These are phyloP conservation scores for Pythium grandisporangium DNA, from an alignment of 352 stramenopile species.

Conservation along the genomic window DNA sequence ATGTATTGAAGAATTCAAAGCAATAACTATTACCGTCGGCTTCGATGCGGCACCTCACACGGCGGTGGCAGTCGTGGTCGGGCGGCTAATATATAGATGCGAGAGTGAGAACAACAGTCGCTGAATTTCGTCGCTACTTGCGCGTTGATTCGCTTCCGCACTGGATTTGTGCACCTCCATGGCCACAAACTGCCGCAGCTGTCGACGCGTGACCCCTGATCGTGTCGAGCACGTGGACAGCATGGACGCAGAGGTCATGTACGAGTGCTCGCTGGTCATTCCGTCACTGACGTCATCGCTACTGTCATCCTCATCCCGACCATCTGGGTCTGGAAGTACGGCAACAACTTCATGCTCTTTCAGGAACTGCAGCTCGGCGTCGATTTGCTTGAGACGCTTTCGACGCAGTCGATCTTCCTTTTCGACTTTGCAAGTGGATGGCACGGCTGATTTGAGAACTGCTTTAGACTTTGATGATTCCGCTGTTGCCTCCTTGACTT, in stretches of 20 bases:
- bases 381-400: conserved; percentile 37
- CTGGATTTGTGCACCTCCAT: conserved; percentile 21
- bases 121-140: conserved; percentile 35
- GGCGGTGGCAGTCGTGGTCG: conserved; percentile 1
- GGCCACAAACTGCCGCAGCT: conserved; percentile 42
- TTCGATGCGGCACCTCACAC: too few relatives aligned
- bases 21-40: too few relatives aligned
- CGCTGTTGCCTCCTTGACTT: not conserved
- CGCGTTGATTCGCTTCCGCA: conserved; percentile 11
- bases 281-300: too few relatives aligned
- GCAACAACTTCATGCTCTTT: conserved; percentile 27
- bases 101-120: conserved; percentile 27
- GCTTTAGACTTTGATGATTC: conserved; percentile 17
- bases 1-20: too few relatives aligned
- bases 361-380: conserved; percentile 50
- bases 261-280: conserved; percentile 54
- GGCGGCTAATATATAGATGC: conserved; percentile 6
- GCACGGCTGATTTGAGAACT: too few relatives aligned
- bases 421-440: too few relatives aligned
- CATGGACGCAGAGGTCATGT: conserved; percentile 19
- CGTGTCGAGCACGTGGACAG: conserved; percentile 39
- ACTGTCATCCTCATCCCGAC: conserved; percentile 16
- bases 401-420: conserved; percentile 26
- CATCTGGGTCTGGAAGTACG: conserved; percentile 33
- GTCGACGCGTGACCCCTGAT: conserved; percentile 37